Percentiles rank a stretch among this genome's conserved stretches.
Conservation (phyloP, 2,329 filamentous ascomycete genomes). For the Colletotrichum lindemuthianum region DNA sequence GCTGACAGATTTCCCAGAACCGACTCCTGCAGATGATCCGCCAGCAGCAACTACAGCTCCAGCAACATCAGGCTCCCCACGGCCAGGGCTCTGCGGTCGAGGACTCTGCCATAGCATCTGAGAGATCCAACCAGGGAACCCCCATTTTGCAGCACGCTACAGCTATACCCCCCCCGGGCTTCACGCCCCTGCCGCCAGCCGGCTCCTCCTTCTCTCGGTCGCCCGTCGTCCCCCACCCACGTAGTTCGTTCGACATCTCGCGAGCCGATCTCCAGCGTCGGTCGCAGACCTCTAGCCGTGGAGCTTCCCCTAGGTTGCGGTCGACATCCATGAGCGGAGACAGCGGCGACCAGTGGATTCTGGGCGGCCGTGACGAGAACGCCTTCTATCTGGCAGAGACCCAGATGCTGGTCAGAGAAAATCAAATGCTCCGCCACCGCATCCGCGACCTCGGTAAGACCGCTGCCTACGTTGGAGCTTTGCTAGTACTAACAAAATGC, state of each 20-base stretch:
- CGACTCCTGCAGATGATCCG: constrained; percentile 81
- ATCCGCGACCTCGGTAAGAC: constrained; percentile 77
- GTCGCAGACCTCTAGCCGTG: constrained; percentile 68
- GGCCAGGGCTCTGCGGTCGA: constrained; percentile 55
- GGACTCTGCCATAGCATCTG: constrained; percentile 58
- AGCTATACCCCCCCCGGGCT: constrained; percentile 22
- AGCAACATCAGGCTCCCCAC: constrained; percentile 62
- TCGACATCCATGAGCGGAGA: constrained; percentile 69
- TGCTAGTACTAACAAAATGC: constrained; percentile 35
- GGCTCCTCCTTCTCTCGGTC: constrained; percentile 60
- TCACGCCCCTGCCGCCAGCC: constrained; percentile 48
- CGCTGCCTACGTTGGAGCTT: not conserved
- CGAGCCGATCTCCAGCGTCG: constrained; percentile 65
- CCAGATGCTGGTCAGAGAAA: constrained; percentile 80
- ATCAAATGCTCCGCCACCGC: constrained; percentile 82
- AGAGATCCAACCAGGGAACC: constrained; percentile 54
- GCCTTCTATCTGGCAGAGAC: constrained; percentile 87
- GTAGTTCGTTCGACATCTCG: constrained; percentile 68
- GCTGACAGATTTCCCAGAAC: constrained; percentile 59
- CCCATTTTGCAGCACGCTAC: constrained; percentile 46
- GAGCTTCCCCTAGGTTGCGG: constrained; percentile 65
- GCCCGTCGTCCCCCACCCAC: constrained; percentile 59
- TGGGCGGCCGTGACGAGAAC: constrained; percentile 76
- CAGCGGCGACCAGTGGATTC: constrained; percentile 65
- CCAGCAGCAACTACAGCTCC: constrained; percentile 77